A percentile compares a stretch with the other conserved stretches of the same genome.
Conservation (phyloP, 352 stramenopile genomes). For the Phytophthora constricta region DNA sequence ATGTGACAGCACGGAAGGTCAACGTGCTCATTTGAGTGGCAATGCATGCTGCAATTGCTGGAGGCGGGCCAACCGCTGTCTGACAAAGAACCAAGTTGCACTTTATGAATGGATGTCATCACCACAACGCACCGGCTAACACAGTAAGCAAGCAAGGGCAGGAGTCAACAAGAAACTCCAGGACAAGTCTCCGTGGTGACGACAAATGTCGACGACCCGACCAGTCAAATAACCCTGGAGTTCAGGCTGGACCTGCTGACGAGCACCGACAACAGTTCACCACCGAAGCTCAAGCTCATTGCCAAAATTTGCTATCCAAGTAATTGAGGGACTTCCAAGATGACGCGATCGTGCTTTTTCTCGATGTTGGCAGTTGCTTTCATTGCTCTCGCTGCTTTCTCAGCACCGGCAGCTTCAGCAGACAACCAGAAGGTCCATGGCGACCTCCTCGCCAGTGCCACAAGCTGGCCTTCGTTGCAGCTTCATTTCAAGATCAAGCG, state of each 20-base stretch:
- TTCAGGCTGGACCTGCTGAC: not conserved
- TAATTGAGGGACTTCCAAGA: not conserved
- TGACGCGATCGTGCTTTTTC: not conserved
- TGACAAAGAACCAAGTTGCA: not conserved
- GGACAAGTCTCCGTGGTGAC: not conserved
- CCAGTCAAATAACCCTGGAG: too few species aligned
- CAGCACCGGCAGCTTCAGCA: conserved; percentile 4
- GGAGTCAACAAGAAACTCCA: too few species aligned
- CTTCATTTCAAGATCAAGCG: conserved; percentile 53
- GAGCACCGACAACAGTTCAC: not conserved
- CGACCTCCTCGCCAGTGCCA: conserved; percentile 28
- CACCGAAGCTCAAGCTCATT: not conserved
- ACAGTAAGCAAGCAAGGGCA: too few species aligned
- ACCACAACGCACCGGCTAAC: not conserved
- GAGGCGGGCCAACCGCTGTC: not conserved
- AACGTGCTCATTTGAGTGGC: not conserved
- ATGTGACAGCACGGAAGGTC: not conserved
- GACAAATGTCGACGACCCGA: not conserved
- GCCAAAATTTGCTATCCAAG: not conserved
- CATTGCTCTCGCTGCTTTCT: not conserved
- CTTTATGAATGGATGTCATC: not conserved
- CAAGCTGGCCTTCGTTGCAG: conserved; percentile 44
- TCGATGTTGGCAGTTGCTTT: too few species aligned
- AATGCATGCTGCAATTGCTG: not conserved
- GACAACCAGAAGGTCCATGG: conserved; percentile 26